These are phyloP conservation scores for Quercus parvula DNA, from an alignment of 306 rosid genomes.

Conservation along the genomic window DNA sequence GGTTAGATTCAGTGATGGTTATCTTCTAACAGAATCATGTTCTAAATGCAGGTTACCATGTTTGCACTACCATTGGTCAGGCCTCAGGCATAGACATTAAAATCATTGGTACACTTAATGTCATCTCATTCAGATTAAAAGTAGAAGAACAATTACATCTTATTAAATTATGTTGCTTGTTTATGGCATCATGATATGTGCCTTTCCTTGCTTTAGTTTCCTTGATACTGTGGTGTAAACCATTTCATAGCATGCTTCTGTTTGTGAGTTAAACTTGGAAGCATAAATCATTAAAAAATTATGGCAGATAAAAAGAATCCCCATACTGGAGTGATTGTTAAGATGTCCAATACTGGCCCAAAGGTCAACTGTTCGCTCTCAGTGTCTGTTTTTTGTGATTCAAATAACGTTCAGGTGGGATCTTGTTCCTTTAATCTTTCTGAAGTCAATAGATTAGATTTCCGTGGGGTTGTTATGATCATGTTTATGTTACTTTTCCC, in stretches of 20 bases:
- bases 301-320: constrained; percentile 78
- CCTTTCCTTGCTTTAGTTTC: background rate
- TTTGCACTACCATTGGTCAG: constrained; percentile 66
- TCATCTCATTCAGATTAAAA: constrained; percentile 6
- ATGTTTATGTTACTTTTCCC: constrained; percentile 10
- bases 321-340: constrained; percentile 64
- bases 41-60: constrained; percentile 74
- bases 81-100: constrained; percentile 45
- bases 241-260: constrained; percentile 14
- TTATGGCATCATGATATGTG: constrained; percentile 10
- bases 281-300: constrained; percentile 21
- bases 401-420: constrained; percentile 61
- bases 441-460: constrained; percentile 17
- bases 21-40: constrained; percentile 29
- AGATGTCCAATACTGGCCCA: constrained; percentile 55
- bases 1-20: constrained; percentile 1
- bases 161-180: constrained; percentile 15
- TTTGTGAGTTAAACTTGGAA: constrained; percentile 3
- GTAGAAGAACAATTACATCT: constrained; percentile 5
- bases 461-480: constrained; percentile 12
- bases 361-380: constrained; percentile 77
- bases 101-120: constrained; percentile 51
- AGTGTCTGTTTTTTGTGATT: constrained; percentile 74
- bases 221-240: constrained; percentile 15
- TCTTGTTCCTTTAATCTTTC: constrained; percentile 4